Base-by-base conservation (phyloP, 306 rosid species). In the Datisca glomerata region DNA sequence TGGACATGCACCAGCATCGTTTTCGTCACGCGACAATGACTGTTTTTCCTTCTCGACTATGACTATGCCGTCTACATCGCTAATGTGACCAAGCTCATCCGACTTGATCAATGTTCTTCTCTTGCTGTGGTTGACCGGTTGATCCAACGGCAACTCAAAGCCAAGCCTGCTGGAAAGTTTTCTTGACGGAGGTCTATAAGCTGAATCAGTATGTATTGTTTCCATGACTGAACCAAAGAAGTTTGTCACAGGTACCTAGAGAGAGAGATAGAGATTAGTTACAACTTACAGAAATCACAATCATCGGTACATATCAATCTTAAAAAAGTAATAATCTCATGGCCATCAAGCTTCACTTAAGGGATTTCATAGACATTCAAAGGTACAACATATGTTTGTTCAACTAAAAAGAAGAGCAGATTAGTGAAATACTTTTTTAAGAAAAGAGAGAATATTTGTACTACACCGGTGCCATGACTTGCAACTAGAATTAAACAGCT, bases 161-260 rank as follows among this genome's bases (percentile, higher is more conserved):
- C 72, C 66, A 12, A 46, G 42, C 32, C 22, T 28, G 15, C 6
- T 17, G 2, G 38, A 16, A 12, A 43, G 48, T 64, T 51, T 70
- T 36, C 43, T 69, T 12, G 66, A 21, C 49, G 4, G 45, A 36
- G 57, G 56, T 33, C 54, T 65, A 53, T 89, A 89, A 41, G 93
- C 86, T 10, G 93, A 83, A 68, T 80, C 93, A 29, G 95, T 83
- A 71, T 80, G 95, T 67, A 89, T 55, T 12, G 79, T 80, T 69
- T 83, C 78, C 97, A 83, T 89, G 47, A 77, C 94, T 23, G 95
- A 89, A 55, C 95, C 97, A 59, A 89, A 89, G 71, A 89, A 89
- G 75, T 74, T 89, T 10, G 95, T 79, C 63, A 89, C 95, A 2
- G 93, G 86, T 53, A 76, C 93, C 97, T 89, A 57, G 55, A 19